phyloP scores from a whole-genome alignment of 2,329 filamentous ascomycete species.

The Didymella pomorum region DNA sequence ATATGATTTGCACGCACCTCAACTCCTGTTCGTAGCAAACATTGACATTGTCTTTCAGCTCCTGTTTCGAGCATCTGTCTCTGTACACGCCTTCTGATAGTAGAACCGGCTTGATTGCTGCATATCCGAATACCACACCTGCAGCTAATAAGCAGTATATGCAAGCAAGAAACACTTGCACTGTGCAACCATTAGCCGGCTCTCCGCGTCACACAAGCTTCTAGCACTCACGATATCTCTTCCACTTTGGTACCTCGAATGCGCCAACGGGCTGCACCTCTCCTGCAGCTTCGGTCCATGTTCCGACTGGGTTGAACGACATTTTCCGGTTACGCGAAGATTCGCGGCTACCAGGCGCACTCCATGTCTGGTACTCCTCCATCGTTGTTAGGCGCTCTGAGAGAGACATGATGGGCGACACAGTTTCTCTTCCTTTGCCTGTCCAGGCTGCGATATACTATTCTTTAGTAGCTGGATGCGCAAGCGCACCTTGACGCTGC shows the following conservation, averaged over 20 bases:
- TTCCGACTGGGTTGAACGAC: slow-evolving; percentile 59
- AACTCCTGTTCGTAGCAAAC: slow-evolving; percentile 53
- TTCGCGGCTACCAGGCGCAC: slow-evolving; percentile 48
- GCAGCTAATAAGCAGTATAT: slow-evolving; percentile 79
- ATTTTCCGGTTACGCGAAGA: slow-evolving; percentile 55
- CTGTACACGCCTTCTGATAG: slow-evolving; percentile 50
- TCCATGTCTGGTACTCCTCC: slow-evolving; percentile 53
- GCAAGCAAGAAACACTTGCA: slow-evolving; percentile 73
- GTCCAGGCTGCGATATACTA: not conserved
- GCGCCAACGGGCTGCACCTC: slow-evolving; percentile 56
- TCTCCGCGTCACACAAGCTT: not conserved
- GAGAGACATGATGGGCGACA: slow-evolving; percentile 47
- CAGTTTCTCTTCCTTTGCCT: not conserved
- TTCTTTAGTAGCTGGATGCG: not conserved
- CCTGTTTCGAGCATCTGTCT: slow-evolving; percentile 47
- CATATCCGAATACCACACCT: slow-evolving; percentile 57
- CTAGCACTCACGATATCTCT: slow-evolving; percentile 58
- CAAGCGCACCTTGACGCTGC: slow-evolving; percentile 1
- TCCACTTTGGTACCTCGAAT: slow-evolving; percentile 63
- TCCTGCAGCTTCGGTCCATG: slow-evolving; percentile 53
- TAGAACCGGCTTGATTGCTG: slow-evolving; percentile 52
- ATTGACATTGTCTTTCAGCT: slow-evolving; percentile 43
- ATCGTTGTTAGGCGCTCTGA: slow-evolving; percentile 51
- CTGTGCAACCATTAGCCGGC: slow-evolving; percentile 53
- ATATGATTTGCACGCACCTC: slow-evolving; percentile 54